Evolutionary conservation across 78 protist genomes (phyloP), one percentile per base, ranked within the genome.

Genomic region (Pelomyxa schiedti): DNA sequence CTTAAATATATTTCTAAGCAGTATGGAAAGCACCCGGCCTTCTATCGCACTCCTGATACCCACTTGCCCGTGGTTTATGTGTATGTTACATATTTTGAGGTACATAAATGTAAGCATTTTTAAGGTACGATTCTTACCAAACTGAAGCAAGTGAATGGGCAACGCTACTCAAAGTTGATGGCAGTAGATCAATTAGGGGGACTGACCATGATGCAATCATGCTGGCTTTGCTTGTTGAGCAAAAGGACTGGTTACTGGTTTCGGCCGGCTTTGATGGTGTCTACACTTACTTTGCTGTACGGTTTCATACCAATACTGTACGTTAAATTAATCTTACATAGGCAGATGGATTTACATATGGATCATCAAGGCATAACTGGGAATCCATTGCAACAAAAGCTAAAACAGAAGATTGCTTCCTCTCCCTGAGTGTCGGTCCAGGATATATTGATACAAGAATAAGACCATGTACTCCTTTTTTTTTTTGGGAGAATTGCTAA

Each of bases 231-330:
- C 37, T 66, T 8, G 29, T 66, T 8, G 30, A 30, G 37, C 65
- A 66, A 36, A 24, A 75, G 52, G 7, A 32, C 29, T 5, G 24
- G n/a, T 77, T 77, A 8, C 9, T 78, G 8, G 22, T 37, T 67
- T 22, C 22, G 78, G 9, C 69, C 4, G 75, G 75, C 39, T 82
- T 82, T 63, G 87, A 82, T 28, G 87, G 87, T 42, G 24, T 42
- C n/a, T 82, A 82, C 70, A 82, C 81, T 8, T 82, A 82, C 71
- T 82, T 82, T 75, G 87, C 81, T 38, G 70, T 47, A 16, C 58
- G 58, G 58, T 24, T 16, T 16, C 58, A 16, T 47, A 16, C 58
- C 32, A 47, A 47, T 16, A 16, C 58, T 16, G 32, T 16, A 16
- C 32, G 58, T 16, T 16, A 47, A 16, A 16, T 47, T 16, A 16